A percentile compares a stretch with the other conserved stretches of the same genome.
phyloP scores from a whole-genome alignment of 2,329 filamentous ascomycete genomes.

The Myotisia sp. region DNA sequence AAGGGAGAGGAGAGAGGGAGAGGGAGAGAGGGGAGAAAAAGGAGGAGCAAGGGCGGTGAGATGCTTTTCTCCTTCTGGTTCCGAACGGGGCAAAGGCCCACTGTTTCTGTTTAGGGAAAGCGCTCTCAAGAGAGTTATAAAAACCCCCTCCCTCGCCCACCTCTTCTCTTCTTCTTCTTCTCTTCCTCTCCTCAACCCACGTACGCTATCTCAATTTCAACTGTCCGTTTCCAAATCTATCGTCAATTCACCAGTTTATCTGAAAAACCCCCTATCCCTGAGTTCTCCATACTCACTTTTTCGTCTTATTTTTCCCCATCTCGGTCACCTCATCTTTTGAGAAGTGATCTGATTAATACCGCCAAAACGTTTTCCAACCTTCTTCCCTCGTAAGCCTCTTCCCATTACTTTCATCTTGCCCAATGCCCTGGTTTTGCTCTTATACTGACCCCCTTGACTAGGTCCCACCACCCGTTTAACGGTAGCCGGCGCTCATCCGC shows the following conservation, averaged over 20 bases:
- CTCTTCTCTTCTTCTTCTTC: conserved; percentile 3
- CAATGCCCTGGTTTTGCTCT: no score
- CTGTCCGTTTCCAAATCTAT: background rate
- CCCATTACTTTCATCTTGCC: no score
- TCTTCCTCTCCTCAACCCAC: conserved; percentile 8
- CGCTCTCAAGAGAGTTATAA: conserved; percentile 8
- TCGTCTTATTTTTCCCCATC: conserved; percentile 7
- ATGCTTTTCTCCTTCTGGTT: no score
- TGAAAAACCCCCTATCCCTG: background rate
- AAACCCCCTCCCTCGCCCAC: conserved; percentile 5
- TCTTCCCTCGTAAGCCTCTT: conserved; percentile 68
- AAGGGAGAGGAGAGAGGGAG: no score
- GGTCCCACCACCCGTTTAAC: conserved; percentile 91
- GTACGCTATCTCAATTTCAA: conserved; percentile 2
- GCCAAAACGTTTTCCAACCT: conserved; percentile 98
- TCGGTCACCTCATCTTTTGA: conserved; percentile 14
- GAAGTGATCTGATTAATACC: conserved; percentile 47
- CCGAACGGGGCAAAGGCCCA: no score
- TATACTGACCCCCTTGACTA: conserved; percentile 36
- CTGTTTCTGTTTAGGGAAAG: no score
- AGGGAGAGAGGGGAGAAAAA: no score
- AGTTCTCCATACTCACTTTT: conserved; percentile 9
- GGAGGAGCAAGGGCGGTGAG: no score
- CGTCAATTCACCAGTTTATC: background rate
- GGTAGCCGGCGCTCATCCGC: conserved; percentile 86